These are phyloP conservation scores for Blepharisma stoltei DNA, from an alignment of 73 alveolate species.

Conservation along the genomic window DNA sequence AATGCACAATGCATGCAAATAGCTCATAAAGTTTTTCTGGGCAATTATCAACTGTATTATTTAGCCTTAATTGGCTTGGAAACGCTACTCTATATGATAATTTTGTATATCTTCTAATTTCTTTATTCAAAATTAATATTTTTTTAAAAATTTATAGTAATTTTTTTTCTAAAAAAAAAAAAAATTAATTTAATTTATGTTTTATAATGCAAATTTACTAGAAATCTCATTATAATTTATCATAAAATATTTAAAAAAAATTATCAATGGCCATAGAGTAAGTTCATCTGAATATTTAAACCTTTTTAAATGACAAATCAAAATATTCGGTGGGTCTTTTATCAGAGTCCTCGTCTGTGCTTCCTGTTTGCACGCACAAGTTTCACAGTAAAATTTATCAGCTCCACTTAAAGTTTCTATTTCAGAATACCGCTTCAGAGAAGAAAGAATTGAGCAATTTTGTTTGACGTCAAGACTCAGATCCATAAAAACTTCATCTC, in stretches of 20 bases:
- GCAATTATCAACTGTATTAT: constrained; percentile 34
- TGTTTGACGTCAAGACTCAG: constrained; percentile 72
- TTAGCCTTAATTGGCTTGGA: constrained; percentile 47
- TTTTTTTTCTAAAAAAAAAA: too few relatives aligned
- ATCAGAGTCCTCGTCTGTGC: constrained; percentile 66
- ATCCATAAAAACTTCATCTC: constrained; percentile 67
- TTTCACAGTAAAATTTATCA: constrained; percentile 78
- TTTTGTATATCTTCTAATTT: constrained; percentile 51
- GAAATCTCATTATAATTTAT: too few relatives aligned
- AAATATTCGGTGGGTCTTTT: constrained; percentile 65
- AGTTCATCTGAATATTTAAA: constrained; percentile 58
- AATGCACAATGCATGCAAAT: constrained; percentile 68
- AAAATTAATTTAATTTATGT: too few relatives aligned
- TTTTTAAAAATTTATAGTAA: too few relatives aligned
- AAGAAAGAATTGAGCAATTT: constrained; percentile 54
- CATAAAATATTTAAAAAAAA: too few relatives aligned
- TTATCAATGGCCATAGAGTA: too few relatives aligned
- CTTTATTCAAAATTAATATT: too few relatives aligned
- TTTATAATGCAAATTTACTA: too few relatives aligned
- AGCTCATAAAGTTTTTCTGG: constrained; percentile 65
- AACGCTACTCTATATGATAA: constrained; percentile 44
- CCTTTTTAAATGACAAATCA: constrained; percentile 78
- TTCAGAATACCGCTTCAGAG: constrained; percentile 59
- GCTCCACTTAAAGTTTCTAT: constrained; percentile 61
- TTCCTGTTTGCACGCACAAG: constrained; percentile 65